These are phyloP conservation scores for Inosperma sp. DNA, from an alignment of 768 basidiomycete genomes.

Conservation along the genomic window DNA sequence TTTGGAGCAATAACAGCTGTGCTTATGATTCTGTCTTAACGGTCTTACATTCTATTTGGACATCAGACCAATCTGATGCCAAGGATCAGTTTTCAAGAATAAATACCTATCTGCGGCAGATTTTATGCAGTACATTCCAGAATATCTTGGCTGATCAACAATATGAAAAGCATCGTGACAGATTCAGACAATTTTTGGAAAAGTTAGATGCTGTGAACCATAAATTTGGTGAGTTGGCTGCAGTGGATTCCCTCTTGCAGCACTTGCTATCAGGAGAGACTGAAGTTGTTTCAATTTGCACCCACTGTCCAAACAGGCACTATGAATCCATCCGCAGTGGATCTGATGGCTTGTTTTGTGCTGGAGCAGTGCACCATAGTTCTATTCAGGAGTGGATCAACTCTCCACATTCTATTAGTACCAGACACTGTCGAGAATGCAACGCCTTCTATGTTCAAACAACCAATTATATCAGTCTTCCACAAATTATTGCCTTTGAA, in stretches of 20 bases:
- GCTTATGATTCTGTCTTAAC: constrained; percentile 29
- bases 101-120: neutral
- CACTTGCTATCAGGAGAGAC: neutral
- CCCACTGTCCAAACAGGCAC: neutral
- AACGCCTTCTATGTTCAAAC: neutral
- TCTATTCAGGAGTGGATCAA: neutral
- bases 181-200: neutral
- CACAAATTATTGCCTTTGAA: neutral
- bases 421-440: neutral
- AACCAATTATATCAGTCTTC: neutral
- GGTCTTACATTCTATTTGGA: constrained; percentile 21
- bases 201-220: neutral
- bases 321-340: neutral
- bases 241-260: neutral
- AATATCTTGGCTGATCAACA: neutral
- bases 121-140: neutral
- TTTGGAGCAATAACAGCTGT: constrained; percentile 28
- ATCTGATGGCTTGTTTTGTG: neutral
- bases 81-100: neutral
- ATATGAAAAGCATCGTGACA: neutral
- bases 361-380: neutral
- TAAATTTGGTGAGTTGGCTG: neutral
- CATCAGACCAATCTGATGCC: neutral
- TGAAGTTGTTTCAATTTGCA: neutral
- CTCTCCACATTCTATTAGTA: neutral